Percentiles rank a stretch among this genome's conserved stretches.
These are phyloP conservation scores for Acrasis kona DNA, from an alignment of 78 protist genomes.

Conservation along the genomic window DNA sequence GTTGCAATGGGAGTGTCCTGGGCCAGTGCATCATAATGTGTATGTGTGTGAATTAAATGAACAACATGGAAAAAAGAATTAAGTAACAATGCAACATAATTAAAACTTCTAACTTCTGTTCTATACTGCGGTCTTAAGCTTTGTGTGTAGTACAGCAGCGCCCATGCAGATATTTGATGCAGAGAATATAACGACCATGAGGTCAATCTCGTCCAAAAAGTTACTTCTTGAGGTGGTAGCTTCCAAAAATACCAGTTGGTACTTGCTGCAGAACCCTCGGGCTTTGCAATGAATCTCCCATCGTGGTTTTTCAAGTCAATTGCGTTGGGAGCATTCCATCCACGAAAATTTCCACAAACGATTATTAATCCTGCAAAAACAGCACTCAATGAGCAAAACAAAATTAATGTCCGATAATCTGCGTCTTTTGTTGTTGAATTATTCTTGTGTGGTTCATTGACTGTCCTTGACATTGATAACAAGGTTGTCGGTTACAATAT, in stretches of 20 bases:
- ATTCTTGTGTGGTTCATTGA: too few relatives aligned
- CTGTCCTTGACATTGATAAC: too few relatives aligned
- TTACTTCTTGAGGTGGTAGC: neutral
- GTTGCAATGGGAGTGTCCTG: neutral
- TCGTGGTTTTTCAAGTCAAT: neutral
- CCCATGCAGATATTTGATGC: slow-evolving; percentile 6
- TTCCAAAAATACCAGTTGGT: neutral
- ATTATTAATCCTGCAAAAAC: too few relatives aligned
- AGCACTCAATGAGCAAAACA: too few relatives aligned
- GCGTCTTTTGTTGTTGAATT: too few relatives aligned
- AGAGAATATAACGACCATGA: neutral
- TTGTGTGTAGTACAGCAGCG: neutral
- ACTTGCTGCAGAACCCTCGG: neutral
- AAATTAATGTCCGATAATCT: too few relatives aligned
- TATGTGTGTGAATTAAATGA: slow-evolving; percentile 13
- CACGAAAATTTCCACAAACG: neutral
- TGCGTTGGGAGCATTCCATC: neutral
- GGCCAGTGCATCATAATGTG: slow-evolving; percentile 1
- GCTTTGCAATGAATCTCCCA: neutral
- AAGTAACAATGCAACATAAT: neutral
- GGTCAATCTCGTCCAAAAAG: neutral
- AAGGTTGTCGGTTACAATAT: too few relatives aligned
- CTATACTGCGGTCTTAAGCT: neutral
- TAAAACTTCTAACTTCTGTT: neutral
- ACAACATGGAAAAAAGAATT: slow-evolving; percentile 4